Evolutionary conservation across 257 asterid genomes (phyloP), one percentile per base, ranked within the genome.

Genomic region (Lavandula angustifolia): DNA sequence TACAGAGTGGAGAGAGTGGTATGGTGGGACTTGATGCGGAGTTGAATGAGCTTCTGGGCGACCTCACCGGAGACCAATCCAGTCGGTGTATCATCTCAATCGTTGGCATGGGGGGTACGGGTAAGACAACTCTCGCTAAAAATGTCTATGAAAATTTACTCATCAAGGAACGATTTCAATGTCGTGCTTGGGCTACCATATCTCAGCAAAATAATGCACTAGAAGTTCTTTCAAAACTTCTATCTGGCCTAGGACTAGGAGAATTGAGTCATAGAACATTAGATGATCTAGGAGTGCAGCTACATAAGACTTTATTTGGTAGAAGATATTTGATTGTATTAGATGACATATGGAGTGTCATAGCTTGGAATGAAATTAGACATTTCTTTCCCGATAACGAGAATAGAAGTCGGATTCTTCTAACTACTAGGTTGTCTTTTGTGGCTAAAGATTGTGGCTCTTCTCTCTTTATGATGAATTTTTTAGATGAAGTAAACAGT

Each of bases 351-450:
- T 22, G 27, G 27, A 22, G 27, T 22, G 27, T 22, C 27, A 22
- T 1, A 22, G 27, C 1, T 22, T 22, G 27, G 27, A 2, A 60
- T 43, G 17, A 43, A 12, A 6, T 60, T 3, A n/a, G n/a, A 42
- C 3, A 12, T 0, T 60, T 42, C 37, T 43, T 60, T 22, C 54
- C 54, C 1, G 42, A 42, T 43, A 43, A 60, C 13, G 17, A 17
- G 16, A 60, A 60, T 27, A 13, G 66, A 3, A 27, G 41, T 60
- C 54, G 66, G 4, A 4, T 60, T 4, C 54, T 60, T 32, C 1
- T 60, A 29, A 60, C 66, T 3, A 60, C 54, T 47, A 60, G 54
- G 66, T n/a, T 43, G n/a, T n/a, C n/a, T n/a, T n/a, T n/a, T 6
- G 6, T 61, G 44, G 44, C 67, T n/a, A 7, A 3, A 7, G 12